Percentiles rank a stretch among this genome's conserved stretches.
Evolutionary conservation across 768 basidiomycete genomes (phyloP).

Genomic region (Suillus plorans): DNA sequence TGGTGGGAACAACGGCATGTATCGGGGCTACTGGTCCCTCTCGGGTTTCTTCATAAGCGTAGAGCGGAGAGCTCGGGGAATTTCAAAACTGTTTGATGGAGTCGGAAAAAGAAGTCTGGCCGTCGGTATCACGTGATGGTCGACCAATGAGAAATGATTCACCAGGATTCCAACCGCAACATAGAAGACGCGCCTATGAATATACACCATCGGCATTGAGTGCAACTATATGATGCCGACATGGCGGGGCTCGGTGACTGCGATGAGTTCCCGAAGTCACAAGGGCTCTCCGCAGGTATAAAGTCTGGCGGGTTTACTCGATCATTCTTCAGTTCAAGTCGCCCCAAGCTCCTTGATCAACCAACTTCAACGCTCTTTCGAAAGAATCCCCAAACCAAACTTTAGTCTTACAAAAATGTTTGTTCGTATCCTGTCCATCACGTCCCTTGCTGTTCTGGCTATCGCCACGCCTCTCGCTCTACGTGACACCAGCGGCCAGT

Average conservation of each 20-base stretch:
- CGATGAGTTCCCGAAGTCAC: not conserved
- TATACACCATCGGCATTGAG: not conserved
- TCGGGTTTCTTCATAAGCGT: not conserved
- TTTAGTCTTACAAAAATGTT: conserved; percentile 17
- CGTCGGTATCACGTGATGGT: not conserved
- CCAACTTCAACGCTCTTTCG: not conserved
- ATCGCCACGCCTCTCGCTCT: conserved; percentile 18
- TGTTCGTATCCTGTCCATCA: conserved; percentile 17
- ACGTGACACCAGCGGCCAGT: conserved; percentile 6
- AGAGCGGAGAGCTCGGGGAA: not conserved
- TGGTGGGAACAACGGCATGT: not conserved
- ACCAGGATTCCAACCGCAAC: not conserved
- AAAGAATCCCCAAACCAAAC: not conserved
- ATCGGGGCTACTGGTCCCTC: not conserved
- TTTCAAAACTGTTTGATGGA: not conserved
- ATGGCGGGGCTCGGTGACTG: not conserved
- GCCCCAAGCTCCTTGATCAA: not conserved
- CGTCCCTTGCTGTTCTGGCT: conserved; percentile 18
- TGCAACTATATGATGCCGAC: not conserved
- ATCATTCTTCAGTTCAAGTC: not conserved
- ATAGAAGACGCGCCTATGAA: not conserved
- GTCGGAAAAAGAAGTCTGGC: not conserved
- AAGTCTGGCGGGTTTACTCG: not conserved
- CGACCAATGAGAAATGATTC: not conserved
- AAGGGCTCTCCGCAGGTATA: not conserved